Evolutionary conservation across 2,329 filamentous ascomycete species (phyloP).

Genomic region (Penicillium sumatraense): DNA sequence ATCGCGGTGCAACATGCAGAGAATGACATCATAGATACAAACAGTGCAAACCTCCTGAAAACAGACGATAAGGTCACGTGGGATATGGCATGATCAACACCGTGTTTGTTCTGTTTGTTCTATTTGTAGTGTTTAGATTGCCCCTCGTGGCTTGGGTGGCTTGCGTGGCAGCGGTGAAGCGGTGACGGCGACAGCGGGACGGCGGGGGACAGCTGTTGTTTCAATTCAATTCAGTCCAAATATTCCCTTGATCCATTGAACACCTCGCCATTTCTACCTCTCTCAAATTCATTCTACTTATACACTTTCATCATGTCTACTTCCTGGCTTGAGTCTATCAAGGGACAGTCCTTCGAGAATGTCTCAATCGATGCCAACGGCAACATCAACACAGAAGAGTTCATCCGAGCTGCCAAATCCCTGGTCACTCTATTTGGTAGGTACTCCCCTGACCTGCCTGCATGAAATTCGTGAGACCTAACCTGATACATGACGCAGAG

Average conservation of each 20-base stretch:
- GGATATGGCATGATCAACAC: background rate
- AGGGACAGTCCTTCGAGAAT: conserved; percentile 75
- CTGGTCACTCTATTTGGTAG: conserved; percentile 85
- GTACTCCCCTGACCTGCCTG: conserved; percentile 17
- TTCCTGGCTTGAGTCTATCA: conserved; percentile 86
- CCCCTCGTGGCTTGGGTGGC: conserved; percentile 34
- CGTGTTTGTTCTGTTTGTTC: conserved; percentile 32
- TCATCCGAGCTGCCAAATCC: conserved; percentile 88
- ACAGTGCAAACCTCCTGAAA: background rate
- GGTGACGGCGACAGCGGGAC: conserved; percentile 25
- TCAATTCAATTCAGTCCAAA: conserved; percentile 10
- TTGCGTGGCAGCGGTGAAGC: conserved; percentile 32
- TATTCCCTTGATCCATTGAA: background rate
- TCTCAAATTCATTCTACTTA: conserved; percentile 11
- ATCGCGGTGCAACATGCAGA: conserved; percentile 22
- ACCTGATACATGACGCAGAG: conserved; percentile 46
- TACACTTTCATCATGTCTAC: conserved; percentile 42
- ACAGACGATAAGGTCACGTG: background rate
- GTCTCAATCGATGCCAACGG: conserved; percentile 80
- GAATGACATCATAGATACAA: conserved; percentile 37
- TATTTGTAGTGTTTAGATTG: conserved; percentile 25
- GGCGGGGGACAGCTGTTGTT: conserved; percentile 23
- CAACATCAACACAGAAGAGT: conserved; percentile 80
- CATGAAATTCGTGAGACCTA: conserved; percentile 13
- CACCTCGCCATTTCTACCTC: background rate